phyloP scores from a whole-genome alignment of 371 early-diverging fungal genomes.

The Cokeromyces recurvatus region DNA sequence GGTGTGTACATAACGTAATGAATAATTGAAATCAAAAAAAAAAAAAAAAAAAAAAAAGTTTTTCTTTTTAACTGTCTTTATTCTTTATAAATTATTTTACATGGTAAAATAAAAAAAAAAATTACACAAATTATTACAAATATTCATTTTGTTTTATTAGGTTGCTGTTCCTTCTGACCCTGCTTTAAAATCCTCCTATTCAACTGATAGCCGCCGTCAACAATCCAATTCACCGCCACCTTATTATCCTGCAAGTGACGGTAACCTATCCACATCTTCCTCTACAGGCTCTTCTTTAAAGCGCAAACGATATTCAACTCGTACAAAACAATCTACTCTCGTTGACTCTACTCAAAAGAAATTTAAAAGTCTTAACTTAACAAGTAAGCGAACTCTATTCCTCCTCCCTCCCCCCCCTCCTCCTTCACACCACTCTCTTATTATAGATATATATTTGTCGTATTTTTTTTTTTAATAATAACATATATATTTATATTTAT shows the following conservation, averaged over 20 bases:
- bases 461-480: too few relatives aligned
- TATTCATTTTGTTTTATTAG: too few relatives aligned
- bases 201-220: conserved; percentile 11
- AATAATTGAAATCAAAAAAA: too few relatives aligned
- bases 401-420: too few relatives aligned
- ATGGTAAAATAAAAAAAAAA: neutral
- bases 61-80: too few relatives aligned
- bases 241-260: conserved; percentile 15
- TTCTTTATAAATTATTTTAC: too few relatives aligned
- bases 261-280: conserved; percentile 13
- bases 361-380: conserved; percentile 12
- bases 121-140: neutral
- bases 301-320: conserved; percentile 8
- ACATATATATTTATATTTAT: too few relatives aligned
- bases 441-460: too few relatives aligned
- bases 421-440: too few relatives aligned
- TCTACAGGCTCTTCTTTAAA: conserved; percentile 18
- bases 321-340: neutral
- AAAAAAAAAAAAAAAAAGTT: too few relatives aligned
- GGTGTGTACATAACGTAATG: too few relatives aligned
- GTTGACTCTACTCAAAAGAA: conserved; percentile 15
- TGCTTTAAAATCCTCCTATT: conserved; percentile 9
- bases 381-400: neutral
- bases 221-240: conserved; percentile 8
- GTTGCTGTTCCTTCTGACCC: too few relatives aligned